Base-by-base conservation (phyloP, 345 rosid genomes). In the Corchorus capsularis region DNA sequence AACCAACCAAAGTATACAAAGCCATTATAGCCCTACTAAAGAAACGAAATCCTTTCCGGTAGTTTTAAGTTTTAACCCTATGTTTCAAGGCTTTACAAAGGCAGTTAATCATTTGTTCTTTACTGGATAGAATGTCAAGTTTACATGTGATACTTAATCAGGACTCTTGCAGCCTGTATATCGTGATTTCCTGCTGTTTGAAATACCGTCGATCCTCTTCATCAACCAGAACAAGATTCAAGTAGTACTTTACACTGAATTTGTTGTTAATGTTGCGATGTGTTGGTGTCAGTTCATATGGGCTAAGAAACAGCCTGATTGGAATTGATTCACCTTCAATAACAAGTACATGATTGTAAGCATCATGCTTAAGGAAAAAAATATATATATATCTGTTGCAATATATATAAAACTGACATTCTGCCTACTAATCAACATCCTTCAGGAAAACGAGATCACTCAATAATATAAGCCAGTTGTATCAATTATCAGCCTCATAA, bases 191-290 rank as follows among this genome's bases (percentile, higher is more conserved):
- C 77, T 96, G 98, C 85, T 96, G 98, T 87, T 92, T 96, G 79
- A 96, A 96, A 77, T 96, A 96, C 68, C 98, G 89, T 47, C 98
- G 92, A 75, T 94, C 99, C 85, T 96, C 99, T 84, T 96, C 99
- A 79, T 94, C 98, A 1, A 96, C 95, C 72, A 96, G 87, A 63
- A 96, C 98, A 60, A 96, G 97, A 81, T 96, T 96, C 91, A 96
- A 85, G 82, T 88, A 93, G 70, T 96, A 93, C 83, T 96, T 96
- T 74, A 93, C 98, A 15, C 97, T 96, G 83, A 93, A 96, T 83
- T 96, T 96, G 91, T 96, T 93, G 91, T 96, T 96, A 45, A 96
- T 91, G 85, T 93, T 96, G 80, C 90, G 87, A 80, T 93, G 90
- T 0, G 99, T 93, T 56, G 99, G 99, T 7, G 98, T 93, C 86